Evolutionary conservation across 2,329 filamentous ascomycete species (phyloP), one percentile per base, ranked within the genome.

Genomic region (Chaetomium globosum): DNA sequence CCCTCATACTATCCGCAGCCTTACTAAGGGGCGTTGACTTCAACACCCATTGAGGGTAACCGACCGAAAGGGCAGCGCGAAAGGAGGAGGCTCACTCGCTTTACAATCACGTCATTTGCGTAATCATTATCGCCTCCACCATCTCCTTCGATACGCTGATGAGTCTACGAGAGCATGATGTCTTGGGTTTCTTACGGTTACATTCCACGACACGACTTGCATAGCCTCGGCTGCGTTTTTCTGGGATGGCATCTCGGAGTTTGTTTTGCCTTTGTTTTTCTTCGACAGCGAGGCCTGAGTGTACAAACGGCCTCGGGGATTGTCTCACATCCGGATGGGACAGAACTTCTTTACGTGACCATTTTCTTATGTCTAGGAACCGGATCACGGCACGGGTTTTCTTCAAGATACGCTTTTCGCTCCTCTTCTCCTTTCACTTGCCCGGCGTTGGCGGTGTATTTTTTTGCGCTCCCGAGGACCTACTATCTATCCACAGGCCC

Each of bases 1-100:
- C 64, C 67, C 3, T 59, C 61, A 2, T 73, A 72, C 55, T 73
- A 67, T 43, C 63, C 63, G 0, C 64, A 63, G 8, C 63, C 59
- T 39, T 66, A 68, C 56, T 56, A n/a, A 52, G 6, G 33, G 36
- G 16, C 21, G 7, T 49, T 46, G 2, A 19, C 10, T n/a, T n/a
- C n/a, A 48, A n/a, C 52, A 4, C 30, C 6, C 1, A 12, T 36
- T 31, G 30, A 13, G 28, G 51, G 28, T n/a, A 31, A 19, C 26
- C 26, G 26, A 26, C 26, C 26, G 26, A 26, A 26, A 26, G 26
- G 43, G 49, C 52, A 21, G 31, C 48, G 6, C n/a, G 51, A 31
- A 62, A 54, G 48, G 33, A 21, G 10, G 46, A 28, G 10, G 36
- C 48, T 63, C 59, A 26, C 54, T 59, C 46, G 31, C 23, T 48